phyloP scores from a whole-genome alignment of 495 filamentous ascomycete genomes.

The Lichina pygmaea region DNA sequence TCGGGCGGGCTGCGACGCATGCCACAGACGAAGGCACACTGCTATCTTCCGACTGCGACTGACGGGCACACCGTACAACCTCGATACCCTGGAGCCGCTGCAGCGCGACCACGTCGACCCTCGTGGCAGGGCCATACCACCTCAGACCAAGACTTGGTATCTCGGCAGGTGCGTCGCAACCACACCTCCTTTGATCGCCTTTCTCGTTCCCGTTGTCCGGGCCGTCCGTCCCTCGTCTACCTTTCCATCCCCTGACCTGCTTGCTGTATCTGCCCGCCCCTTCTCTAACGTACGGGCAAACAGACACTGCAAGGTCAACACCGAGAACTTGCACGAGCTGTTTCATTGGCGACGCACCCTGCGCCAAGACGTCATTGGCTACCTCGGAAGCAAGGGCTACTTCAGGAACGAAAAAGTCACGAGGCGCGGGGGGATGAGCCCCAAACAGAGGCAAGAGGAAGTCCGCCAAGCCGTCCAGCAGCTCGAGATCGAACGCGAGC shows the following conservation, averaged over 20 bases:
- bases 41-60: constrained; percentile 36
- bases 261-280: neutral
- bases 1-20: constrained; percentile 36
- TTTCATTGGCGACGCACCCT: constrained; percentile 54
- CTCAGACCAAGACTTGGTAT: constrained; percentile 8
- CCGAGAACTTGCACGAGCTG: constrained; percentile 38
- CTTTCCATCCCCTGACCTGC: no score
- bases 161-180: constrained; percentile 8
- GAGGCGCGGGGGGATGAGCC: constrained; percentile 22
- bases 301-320: constrained; percentile 36
- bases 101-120: constrained; percentile 11
- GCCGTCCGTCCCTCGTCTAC: no score
- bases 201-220: no score
- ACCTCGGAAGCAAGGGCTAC: constrained; percentile 27
- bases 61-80: constrained; percentile 40
- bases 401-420: constrained; percentile 23
- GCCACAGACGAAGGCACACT: constrained; percentile 40
- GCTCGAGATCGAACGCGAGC: no score
- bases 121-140: constrained; percentile 6
- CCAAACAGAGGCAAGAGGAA: constrained; percentile 22
- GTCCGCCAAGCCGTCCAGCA: constrained; percentile 3
- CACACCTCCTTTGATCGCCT: constrained; percentile 7
- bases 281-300: neutral
- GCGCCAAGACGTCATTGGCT: constrained; percentile 38
- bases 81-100: constrained; percentile 40